Evolutionary conservation across 2,329 filamentous ascomycete species (phyloP).

Genomic region (Pyrenophora graminea): DNA sequence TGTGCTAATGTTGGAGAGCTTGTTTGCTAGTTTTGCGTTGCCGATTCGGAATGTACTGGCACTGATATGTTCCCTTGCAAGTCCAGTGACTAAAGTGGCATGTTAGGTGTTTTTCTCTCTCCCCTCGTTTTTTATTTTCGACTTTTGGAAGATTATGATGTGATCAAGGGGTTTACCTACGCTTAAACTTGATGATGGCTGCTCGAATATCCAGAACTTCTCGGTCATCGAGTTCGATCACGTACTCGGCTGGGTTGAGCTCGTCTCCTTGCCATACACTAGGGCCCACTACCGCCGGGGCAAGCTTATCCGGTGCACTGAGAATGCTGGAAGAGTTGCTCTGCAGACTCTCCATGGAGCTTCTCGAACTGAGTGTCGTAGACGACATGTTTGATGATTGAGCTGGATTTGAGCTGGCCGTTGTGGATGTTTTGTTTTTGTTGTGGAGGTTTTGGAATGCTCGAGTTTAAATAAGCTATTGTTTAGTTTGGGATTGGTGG

Average conservation of each 20-base stretch:
- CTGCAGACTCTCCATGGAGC: slow-evolving; percentile 39
- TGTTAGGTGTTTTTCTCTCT: neutral
- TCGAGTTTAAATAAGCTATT: neutral
- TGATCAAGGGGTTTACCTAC: slow-evolving; percentile 19
- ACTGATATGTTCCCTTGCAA: slow-evolving; percentile 26
- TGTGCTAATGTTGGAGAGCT: slow-evolving; percentile 31
- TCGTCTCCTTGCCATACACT: slow-evolving; percentile 42
- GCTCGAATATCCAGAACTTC: slow-evolving; percentile 38
- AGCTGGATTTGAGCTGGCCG: neutral
- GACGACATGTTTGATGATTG: slow-evolving; percentile 27
- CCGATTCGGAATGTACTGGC: slow-evolving; percentile 33
- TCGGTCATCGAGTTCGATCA: slow-evolving; percentile 28
- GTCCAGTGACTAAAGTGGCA: slow-evolving; percentile 20
- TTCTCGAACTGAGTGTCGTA: slow-evolving; percentile 32
- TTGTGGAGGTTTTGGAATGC: no score
- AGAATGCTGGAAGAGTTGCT: slow-evolving; percentile 27
- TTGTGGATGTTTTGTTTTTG: neutral
- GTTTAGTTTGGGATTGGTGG: neutral
- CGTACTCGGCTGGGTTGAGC: slow-evolving; percentile 32
- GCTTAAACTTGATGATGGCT: slow-evolving; percentile 41
- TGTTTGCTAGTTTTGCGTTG: slow-evolving; percentile 27
- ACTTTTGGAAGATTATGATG: no score
- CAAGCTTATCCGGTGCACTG: slow-evolving; percentile 37
- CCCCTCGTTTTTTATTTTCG: neutral
- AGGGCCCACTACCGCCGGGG: slow-evolving; percentile 33